These are phyloP conservation scores for Gremmenia infestans DNA, from an alignment of 2,329 filamentous ascomycete species.

Conservation along the genomic window DNA sequence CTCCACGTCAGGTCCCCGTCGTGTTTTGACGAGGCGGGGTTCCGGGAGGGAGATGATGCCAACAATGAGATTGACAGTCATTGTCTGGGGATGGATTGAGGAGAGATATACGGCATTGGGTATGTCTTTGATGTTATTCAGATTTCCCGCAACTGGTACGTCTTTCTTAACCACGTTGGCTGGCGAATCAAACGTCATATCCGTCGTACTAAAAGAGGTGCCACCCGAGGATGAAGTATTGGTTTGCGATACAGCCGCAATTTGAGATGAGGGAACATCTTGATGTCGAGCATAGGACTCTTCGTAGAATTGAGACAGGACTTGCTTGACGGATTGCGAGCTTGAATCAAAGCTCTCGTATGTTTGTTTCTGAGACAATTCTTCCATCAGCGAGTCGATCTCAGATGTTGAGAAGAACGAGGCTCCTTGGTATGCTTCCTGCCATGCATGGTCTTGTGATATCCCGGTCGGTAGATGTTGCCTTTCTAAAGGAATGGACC, in stretches of 20 bases:
- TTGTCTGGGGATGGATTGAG: slow-evolving; percentile 70
- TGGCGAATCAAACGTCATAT: slow-evolving; percentile 36
- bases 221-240: slow-evolving; percentile 27
- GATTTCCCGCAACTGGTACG: slow-evolving; percentile 30
- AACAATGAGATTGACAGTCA: slow-evolving; percentile 77
- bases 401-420: slow-evolving; percentile 47
- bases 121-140: slow-evolving; percentile 64
- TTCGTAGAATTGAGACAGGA: slow-evolving; percentile 66
- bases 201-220: slow-evolving; percentile 30
- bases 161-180: slow-evolving; percentile 12
- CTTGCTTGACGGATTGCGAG: slow-evolving; percentile 24
- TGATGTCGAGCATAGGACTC: slow-evolving; percentile 71
- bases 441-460: slow-evolving; percentile 43
- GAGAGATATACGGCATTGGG: slow-evolving; percentile 62
- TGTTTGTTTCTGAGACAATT: slow-evolving; percentile 12
- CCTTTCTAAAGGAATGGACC: slow-evolving; percentile 46
- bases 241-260: slow-evolving; percentile 30
- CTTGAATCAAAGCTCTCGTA: slow-evolving; percentile 9
- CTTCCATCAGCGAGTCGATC: slow-evolving; percentile 28
- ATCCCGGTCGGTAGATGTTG: slow-evolving; percentile 44
- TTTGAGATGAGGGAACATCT: slow-evolving; percentile 57
- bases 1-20: slow-evolving; percentile 55
- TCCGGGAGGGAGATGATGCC: slow-evolving; percentile 69
- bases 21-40: slow-evolving; percentile 62
- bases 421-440: slow-evolving; percentile 31